Evolutionary conservation across 2,329 filamentous ascomycete species (phyloP).

Genomic region (Aspergillus nomiae): DNA sequence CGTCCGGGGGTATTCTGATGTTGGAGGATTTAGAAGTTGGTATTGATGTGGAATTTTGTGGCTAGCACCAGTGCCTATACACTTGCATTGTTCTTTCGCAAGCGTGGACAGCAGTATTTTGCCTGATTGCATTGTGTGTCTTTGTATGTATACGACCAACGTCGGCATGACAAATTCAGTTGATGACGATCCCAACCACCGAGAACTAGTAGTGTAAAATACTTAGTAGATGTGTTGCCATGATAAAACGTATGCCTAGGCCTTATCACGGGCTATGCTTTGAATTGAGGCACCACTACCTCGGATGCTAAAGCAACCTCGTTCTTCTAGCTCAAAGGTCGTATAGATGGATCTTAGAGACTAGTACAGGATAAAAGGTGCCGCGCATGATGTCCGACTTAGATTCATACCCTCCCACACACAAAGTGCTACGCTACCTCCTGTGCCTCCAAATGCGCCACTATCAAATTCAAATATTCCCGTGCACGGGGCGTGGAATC

Average conservation of each 20-base stretch:
- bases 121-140: slow-evolving; percentile 14
- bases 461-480: slow-evolving; percentile 30
- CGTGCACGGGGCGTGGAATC: slow-evolving; percentile 28
- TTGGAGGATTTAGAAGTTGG: slow-evolving; percentile 23
- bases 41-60: slow-evolving; percentile 18
- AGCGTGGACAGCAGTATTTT: slow-evolving; percentile 9
- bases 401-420: neutral
- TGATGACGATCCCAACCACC: slow-evolving; percentile 11
- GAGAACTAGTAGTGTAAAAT: neutral
- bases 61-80: slow-evolving; percentile 9
- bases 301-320: neutral
- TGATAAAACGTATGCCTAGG: neutral
- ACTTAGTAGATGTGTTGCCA: neutral
- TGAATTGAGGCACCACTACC: neutral
- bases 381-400: neutral
- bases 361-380: neutral
- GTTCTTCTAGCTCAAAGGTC: no score
- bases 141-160: slow-evolving; percentile 28
- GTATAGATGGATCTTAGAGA: neutral
- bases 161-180: slow-evolving; percentile 25
- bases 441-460: slow-evolving; percentile 23
- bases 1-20: slow-evolving; percentile 29
- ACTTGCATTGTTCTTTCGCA: slow-evolving; percentile 1
- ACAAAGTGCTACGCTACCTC: neutral
- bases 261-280: no score